These are phyloP conservation scores for Raffaelea ambrosiae DNA, from an alignment of 2,329 filamentous ascomycete species.

Conservation along the genomic window DNA sequence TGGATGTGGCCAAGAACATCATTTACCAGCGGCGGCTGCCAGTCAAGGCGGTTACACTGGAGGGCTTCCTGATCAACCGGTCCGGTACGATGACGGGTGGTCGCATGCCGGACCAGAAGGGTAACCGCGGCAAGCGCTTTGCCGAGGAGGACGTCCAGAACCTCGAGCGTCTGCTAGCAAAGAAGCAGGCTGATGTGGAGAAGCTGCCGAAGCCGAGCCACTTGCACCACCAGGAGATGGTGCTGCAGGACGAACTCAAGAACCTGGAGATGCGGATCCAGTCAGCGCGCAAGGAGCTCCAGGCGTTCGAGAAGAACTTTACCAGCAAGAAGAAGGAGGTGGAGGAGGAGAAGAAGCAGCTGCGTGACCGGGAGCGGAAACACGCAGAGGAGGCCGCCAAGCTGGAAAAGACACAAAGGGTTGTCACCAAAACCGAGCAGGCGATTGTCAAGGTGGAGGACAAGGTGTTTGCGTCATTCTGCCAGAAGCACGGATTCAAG, in stretches of 20 bases:
- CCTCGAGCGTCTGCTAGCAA: slow-evolving; percentile 66
- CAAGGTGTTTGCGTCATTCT: slow-evolving; percentile 78
- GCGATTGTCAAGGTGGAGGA: slow-evolving; percentile 80
- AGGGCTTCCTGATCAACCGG: slow-evolving; percentile 96
- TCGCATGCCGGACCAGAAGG: slow-evolving; percentile 66
- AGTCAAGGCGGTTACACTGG: slow-evolving; percentile 88
- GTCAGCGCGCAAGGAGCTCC: slow-evolving; percentile 66
- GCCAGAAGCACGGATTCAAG: slow-evolving; percentile 73
- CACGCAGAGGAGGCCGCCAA: slow-evolving; percentile 63
- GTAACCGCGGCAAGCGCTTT: slow-evolving; percentile 65
- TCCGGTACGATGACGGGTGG: slow-evolving; percentile 95
- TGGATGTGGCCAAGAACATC: slow-evolving; percentile 79
- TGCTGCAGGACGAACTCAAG: slow-evolving; percentile 67
- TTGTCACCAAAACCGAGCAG: slow-evolving; percentile 43
- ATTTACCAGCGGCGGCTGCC: slow-evolving; percentile 78
- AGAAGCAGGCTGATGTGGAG: slow-evolving; percentile 67
- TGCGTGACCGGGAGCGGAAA: slow-evolving; percentile 70
- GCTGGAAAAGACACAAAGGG: slow-evolving; percentile 48
- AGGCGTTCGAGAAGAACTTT: slow-evolving; percentile 72
- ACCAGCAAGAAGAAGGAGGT: slow-evolving; percentile 77
- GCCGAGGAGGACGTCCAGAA: slow-evolving; percentile 86
- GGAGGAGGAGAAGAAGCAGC: slow-evolving; percentile 61
- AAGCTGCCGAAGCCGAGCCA: slow-evolving; percentile 73
- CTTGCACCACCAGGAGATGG: slow-evolving; percentile 69
- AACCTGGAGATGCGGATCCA: slow-evolving; percentile 70